Conservation (phyloP, 2,329 filamentous ascomycete species). For the Raffaelea ambrosiae region DNA sequence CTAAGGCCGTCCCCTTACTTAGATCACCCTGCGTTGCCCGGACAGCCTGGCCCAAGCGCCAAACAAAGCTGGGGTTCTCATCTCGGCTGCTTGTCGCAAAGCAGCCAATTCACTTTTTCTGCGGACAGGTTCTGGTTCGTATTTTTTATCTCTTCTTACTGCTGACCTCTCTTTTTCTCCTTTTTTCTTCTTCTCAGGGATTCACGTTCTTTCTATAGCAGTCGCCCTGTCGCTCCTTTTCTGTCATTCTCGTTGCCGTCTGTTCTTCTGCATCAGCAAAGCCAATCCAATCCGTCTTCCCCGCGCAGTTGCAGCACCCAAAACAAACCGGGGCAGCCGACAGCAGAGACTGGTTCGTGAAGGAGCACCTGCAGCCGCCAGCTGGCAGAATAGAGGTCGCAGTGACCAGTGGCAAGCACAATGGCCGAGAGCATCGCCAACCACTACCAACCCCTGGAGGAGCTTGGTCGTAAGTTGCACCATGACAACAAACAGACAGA, state of each 20-base stretch:
- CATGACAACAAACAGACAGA: background rate
- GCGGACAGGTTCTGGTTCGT: background rate
- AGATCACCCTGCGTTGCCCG: slow-evolving; percentile 12
- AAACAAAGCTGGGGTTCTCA: slow-evolving; percentile 5
- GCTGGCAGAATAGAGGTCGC: background rate
- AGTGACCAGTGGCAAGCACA: slow-evolving; percentile 12
- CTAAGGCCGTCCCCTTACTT: background rate
- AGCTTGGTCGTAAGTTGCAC: slow-evolving; percentile 72
- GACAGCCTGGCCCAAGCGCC: slow-evolving; percentile 15
- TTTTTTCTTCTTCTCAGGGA: slow-evolving; percentile 7
- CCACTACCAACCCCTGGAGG: slow-evolving; percentile 91
- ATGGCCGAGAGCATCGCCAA: slow-evolving; percentile 64
- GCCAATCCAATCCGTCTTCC: background rate
- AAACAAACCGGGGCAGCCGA: background rate
- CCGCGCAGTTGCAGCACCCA: background rate
- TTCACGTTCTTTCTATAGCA: background rate
- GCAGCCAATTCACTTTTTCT: slow-evolving; percentile 1
- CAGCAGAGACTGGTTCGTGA: too few species aligned
- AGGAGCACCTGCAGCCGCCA: too few species aligned
- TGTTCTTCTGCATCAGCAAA: background rate
- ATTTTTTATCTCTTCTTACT: background rate
- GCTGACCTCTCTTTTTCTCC: slow-evolving; percentile 6
- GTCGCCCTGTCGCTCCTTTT: background rate
- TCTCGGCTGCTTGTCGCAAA: slow-evolving; percentile 3
- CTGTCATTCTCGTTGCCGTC: background rate